Percentiles rank a stretch among this genome's conserved stretches.
phyloP scores from a whole-genome alignment of 768 basidiomycete species.

The Stropharia rugosoannulata region DNA sequence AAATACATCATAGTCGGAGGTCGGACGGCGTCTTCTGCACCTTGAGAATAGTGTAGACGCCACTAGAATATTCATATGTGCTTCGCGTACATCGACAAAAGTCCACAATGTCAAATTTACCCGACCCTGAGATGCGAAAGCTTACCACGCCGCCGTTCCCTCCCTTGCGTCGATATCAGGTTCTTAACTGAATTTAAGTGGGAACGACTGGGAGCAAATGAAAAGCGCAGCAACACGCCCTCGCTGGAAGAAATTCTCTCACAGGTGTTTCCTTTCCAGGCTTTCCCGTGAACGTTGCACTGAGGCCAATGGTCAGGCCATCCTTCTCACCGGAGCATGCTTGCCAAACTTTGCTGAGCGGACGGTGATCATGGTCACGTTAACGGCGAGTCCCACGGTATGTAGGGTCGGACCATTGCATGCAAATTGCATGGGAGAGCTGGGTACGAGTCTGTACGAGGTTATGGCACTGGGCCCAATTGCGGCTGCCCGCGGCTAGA shows the following conservation, averaged over 20 bases:
- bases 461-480: slow-evolving; percentile 22
- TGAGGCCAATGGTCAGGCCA: slow-evolving; percentile 26
- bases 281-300: slow-evolving; percentile 28
- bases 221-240: slow-evolving; percentile 11
- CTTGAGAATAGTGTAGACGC: background rate
- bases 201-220: background rate
- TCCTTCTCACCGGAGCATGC: slow-evolving; percentile 18
- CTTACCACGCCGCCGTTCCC: slow-evolving; percentile 36
- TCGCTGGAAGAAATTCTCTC: slow-evolving; percentile 33
- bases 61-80: background rate
- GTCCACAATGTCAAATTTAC: background rate
- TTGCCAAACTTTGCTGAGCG: slow-evolving; percentile 28
- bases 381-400: slow-evolving; percentile 24
- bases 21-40: background rate
- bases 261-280: slow-evolving; percentile 32
- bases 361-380: slow-evolving; percentile 19
- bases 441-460: too few species aligned
- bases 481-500: slow-evolving; percentile 28
- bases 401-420: slow-evolving; percentile 29
- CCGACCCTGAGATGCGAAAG: slow-evolving; percentile 15
- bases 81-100: background rate
- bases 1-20: background rate
- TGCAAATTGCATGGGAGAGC: too few species aligned
- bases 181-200: slow-evolving; percentile 17
- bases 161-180: slow-evolving; percentile 33